Evolutionary conservation across 208 protist genomes (phyloP).

Genomic region (Plasmodiophora brassicae): DNA sequence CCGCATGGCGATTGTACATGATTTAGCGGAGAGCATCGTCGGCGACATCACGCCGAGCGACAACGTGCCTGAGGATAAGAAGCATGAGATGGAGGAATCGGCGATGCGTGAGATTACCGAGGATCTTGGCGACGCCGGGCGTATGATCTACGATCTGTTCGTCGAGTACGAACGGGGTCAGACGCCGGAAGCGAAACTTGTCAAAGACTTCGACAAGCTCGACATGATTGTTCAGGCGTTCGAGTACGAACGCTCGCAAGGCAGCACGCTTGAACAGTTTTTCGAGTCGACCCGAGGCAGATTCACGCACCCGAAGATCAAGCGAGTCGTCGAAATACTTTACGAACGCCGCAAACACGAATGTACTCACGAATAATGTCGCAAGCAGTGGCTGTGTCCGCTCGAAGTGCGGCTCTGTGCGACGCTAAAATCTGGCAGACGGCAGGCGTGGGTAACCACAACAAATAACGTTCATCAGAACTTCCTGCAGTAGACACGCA

Average conservation of each 20-base stretch:
- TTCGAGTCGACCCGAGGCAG: background rate
- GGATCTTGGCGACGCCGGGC: background rate
- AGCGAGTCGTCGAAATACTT: background rate
- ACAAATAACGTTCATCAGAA: no score
- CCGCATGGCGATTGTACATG: slow-evolving; percentile 13
- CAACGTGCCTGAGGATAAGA: background rate
- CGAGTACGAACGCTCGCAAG: background rate
- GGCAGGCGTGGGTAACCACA: no score
- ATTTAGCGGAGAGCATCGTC: background rate
- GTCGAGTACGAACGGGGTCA: background rate
- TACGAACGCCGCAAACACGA: no score
- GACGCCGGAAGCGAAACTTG: slow-evolving; percentile 23
- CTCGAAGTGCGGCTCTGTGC: no score
- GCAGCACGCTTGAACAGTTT: background rate
- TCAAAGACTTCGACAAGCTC: slow-evolving; percentile 33
- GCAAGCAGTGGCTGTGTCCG: no score
- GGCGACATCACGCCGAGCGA: background rate
- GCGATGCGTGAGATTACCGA: background rate
- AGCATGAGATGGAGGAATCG: background rate
- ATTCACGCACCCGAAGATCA: background rate
- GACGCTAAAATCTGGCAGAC: no score
- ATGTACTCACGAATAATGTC: no score
- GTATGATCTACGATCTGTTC: background rate
- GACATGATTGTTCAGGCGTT: slow-evolving; percentile 33
- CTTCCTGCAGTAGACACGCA: background rate